Evolutionary conservation across 2,329 filamentous ascomycete genomes (phyloP).

Genomic region (Reticulascus tulasneorum): DNA sequence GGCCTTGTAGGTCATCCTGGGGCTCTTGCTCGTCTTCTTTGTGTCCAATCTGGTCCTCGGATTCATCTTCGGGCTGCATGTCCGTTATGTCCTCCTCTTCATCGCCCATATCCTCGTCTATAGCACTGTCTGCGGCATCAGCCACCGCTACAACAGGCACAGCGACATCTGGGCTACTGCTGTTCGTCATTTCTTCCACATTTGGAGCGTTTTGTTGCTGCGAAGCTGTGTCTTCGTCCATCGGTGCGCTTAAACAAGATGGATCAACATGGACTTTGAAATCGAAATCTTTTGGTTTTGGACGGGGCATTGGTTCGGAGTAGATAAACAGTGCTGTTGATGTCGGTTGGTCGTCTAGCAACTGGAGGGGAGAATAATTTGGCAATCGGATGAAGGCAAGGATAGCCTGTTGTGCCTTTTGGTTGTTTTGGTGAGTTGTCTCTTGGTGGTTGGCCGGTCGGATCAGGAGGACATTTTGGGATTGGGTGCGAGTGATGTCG

Average conservation of each 20-base stretch:
- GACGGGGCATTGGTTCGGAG: conserved; percentile 6
- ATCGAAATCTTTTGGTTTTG: conserved; percentile 30
- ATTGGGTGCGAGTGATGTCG: no score
- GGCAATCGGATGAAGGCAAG: not conserved
- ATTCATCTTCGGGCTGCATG: not conserved
- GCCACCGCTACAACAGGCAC: no score
- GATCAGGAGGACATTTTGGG: no score
- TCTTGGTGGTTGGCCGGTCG: conserved; percentile 10
- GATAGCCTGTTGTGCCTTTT: not conserved
- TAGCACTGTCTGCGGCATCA: no score
- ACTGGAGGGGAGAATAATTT: not conserved
- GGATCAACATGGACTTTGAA: conserved; percentile 47
- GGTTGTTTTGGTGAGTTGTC: conserved; percentile 10
- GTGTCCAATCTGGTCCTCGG: not conserved
- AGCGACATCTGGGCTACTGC: not conserved
- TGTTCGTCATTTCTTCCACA: not conserved
- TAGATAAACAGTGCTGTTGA: not conserved
- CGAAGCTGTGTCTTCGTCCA: conserved; percentile 29
- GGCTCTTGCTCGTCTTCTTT: not conserved
- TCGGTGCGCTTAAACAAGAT: conserved; percentile 37
- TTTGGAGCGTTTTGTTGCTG: no score
- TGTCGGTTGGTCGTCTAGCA: no score
- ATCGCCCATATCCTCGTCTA: no score
- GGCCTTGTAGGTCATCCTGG: no score
- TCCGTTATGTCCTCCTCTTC: not conserved